Percentiles rank a stretch among this genome's conserved stretches.
These are phyloP conservation scores for Picea sitchensis DNA, from an alignment of 75 land plant species.

Conservation along the genomic window DNA sequence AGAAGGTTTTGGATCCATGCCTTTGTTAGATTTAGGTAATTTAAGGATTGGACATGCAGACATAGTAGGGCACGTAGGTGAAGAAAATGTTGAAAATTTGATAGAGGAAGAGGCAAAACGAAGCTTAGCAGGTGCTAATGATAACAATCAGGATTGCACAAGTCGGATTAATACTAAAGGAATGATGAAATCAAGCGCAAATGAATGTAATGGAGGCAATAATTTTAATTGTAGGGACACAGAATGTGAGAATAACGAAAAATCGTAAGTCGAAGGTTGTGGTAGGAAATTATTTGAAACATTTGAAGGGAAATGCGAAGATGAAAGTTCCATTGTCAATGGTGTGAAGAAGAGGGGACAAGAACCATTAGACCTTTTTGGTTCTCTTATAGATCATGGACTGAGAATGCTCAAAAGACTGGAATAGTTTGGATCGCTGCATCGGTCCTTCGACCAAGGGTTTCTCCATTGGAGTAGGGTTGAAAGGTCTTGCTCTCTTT, in stretches of 20 bases:
- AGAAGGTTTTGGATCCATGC: too few species aligned
- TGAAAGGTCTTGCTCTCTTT: constrained; percentile 77
- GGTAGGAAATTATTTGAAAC: not conserved
- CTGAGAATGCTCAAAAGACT: constrained; percentile 20
- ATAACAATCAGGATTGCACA: not conserved
- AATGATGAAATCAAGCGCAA: not conserved
- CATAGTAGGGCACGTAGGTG: not conserved
- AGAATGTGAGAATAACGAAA: not conserved
- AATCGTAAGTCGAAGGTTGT: not conserved
- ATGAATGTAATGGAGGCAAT: not conserved
- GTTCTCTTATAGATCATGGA: not conserved
- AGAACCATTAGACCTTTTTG: not conserved
- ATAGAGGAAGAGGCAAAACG: not conserved
- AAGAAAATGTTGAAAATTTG: not conserved
- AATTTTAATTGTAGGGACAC: not conserved
- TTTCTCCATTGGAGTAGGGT: constrained; percentile 78
- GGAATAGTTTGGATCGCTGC: constrained; percentile 59
- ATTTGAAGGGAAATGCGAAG: not conserved
- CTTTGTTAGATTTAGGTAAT: too few species aligned
- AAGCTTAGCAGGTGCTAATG: not conserved
- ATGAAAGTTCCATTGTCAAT: not conserved
- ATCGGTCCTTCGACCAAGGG: constrained; percentile 72
- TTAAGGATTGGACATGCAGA: not conserved
- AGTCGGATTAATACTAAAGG: not conserved
- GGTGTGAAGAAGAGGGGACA: not conserved